These are phyloP conservation scores for Leptodermis oblonga DNA, from an alignment of 257 asterid species.

Conservation along the genomic window DNA sequence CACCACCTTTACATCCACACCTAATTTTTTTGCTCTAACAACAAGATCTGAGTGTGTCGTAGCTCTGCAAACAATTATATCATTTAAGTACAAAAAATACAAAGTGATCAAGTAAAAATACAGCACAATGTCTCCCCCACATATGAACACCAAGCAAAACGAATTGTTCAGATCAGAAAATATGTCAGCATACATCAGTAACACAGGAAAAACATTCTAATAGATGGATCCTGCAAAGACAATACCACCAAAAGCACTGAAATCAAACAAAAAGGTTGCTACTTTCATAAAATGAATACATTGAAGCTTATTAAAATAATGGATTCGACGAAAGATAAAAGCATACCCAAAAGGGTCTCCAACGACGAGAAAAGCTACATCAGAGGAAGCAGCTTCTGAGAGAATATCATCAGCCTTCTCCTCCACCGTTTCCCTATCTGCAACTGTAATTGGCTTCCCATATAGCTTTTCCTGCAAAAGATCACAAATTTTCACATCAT, in stretches of 20 bases:
- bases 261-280: background rate
- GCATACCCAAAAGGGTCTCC: constrained; percentile 92
- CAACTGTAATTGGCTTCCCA: constrained; percentile 60
- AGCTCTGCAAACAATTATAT: constrained; percentile 46
- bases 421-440: constrained; percentile 87
- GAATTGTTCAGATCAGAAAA: background rate
- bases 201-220: background rate
- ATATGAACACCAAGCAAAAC: background rate
- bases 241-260: background rate
- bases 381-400: constrained; percentile 58
- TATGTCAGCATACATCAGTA: background rate
- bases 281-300: background rate
- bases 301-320: background rate
- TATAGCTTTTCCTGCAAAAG: constrained; percentile 63
- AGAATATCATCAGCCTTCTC: constrained; percentile 81
- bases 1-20: constrained; percentile 72
- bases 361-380: constrained; percentile 88
- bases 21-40: constrained; percentile 78
- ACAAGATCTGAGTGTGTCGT: constrained; percentile 93
- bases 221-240: background rate
- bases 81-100: constrained; percentile 9
- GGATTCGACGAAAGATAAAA: background rate
- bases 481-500: constrained; percentile 20
- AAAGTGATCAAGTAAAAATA: background rate
- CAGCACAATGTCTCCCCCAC: background rate